Evolutionary conservation across 129 eudicot genomes (phyloP).

Genomic region (Pseudognaphalium luteoalbum): DNA sequence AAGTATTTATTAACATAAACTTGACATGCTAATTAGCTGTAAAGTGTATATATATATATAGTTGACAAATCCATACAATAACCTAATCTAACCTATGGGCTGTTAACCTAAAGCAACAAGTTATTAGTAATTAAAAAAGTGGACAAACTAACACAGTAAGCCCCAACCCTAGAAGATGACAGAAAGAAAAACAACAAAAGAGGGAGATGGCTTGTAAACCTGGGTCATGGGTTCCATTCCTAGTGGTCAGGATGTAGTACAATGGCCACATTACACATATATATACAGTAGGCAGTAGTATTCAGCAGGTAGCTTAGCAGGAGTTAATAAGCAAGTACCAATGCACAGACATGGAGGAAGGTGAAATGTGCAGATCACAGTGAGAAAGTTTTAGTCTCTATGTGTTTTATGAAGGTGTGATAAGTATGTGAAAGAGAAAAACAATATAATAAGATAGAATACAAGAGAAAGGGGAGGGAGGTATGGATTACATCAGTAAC

Average conservation of each 20-base stretch:
- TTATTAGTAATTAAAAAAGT: slow-evolving; percentile 1
- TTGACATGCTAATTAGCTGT: too few relatives aligned
- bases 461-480: not conserved
- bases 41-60: too few relatives aligned
- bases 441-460: not conserved
- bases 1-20: too few relatives aligned
- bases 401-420: slow-evolving; percentile 27
- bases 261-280: slow-evolving; percentile 5
- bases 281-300: slow-evolving; percentile 14
- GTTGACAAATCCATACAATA: too few relatives aligned
- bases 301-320: slow-evolving; percentile 22
- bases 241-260: slow-evolving; percentile 25
- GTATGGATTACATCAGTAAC: slow-evolving; percentile 33
- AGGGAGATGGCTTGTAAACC: slow-evolving; percentile 40
- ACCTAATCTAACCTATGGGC: too few relatives aligned
- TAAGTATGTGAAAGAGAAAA: slow-evolving; percentile 2
- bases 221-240: slow-evolving; percentile 20
- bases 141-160: not conserved
- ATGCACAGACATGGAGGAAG: slow-evolving; percentile 50
- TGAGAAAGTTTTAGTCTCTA: not conserved
- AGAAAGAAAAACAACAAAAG: not conserved
- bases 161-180: slow-evolving; percentile 12
- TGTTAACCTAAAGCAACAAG: slow-evolving; percentile 4
- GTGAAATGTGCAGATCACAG: slow-evolving; percentile 27
- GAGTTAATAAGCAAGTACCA: slow-evolving; percentile 44